These are phyloP conservation scores for Taxawa tesnikishii DNA, from an alignment of 2,329 filamentous ascomycete species.

Conservation along the genomic window DNA sequence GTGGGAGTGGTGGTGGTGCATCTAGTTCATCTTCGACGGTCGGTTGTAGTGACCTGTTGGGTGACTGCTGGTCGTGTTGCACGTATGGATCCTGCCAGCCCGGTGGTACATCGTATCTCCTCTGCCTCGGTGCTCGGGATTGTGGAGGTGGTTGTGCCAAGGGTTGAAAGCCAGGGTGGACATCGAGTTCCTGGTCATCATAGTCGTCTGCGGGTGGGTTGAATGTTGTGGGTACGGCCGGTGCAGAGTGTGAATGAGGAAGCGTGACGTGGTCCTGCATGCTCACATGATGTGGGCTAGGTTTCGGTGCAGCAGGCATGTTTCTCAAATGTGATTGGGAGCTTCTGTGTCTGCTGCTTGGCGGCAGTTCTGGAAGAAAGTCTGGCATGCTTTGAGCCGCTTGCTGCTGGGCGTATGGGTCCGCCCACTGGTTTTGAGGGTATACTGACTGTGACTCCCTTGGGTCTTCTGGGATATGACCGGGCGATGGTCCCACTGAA, in stretches of 20 bases:
- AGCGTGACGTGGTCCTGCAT: slow-evolving; percentile 15
- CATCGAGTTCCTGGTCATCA: slow-evolving; percentile 6
- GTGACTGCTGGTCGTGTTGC: slow-evolving; percentile 3
- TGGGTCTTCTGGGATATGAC: no score
- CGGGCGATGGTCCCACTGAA: no score
- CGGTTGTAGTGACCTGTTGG: slow-evolving; percentile 38
- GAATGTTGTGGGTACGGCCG: slow-evolving; percentile 44
- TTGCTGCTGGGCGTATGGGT: not conserved
- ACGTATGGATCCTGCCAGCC: slow-evolving; percentile 16
- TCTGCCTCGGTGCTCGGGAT: slow-evolving; percentile 15
- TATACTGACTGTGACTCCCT: not conserved
- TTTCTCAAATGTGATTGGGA: slow-evolving; percentile 2
- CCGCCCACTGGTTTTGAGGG: not conserved
- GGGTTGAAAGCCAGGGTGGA: not conserved
- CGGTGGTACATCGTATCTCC: slow-evolving; percentile 14
- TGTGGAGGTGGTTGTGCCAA: slow-evolving; percentile 9
- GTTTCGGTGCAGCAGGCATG: slow-evolving; percentile 7
- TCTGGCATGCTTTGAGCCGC: slow-evolving; percentile 16
- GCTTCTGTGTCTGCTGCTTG: slow-evolving; percentile 16
- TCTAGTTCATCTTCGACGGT: slow-evolving; percentile 56
- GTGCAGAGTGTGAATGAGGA: slow-evolving; percentile 33
- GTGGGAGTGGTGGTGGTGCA: slow-evolving; percentile 24
- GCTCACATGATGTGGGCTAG: slow-evolving; percentile 15
- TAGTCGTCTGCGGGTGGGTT: slow-evolving; percentile 28
- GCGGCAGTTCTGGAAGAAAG: slow-evolving; percentile 21